phyloP scores from a whole-genome alignment of 2,329 filamentous ascomycete species.

The Parastagonospora nodorum region DNA sequence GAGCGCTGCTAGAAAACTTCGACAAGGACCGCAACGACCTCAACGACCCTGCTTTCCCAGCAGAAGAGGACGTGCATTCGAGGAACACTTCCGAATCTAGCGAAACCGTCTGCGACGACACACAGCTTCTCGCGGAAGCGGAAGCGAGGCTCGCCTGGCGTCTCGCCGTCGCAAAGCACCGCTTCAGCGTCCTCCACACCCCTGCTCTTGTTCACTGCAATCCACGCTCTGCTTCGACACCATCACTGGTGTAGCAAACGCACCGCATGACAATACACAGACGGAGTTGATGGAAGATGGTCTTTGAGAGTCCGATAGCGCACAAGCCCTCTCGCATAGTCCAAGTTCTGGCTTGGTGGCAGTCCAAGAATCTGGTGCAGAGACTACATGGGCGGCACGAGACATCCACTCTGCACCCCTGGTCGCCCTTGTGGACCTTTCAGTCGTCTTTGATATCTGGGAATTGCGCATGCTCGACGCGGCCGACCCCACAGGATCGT shows the following conservation, averaged over 20 bases:
- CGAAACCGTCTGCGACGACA: conserved; percentile 29
- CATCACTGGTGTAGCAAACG: conserved; percentile 16
- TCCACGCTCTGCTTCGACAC: conserved; percentile 24
- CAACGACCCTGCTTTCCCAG: conserved; percentile 1
- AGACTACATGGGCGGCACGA: neutral
- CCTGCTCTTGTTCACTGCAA: conserved; percentile 27
- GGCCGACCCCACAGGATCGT: conserved; percentile 32
- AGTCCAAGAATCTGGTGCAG: conserved; percentile 23
- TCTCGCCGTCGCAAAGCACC: conserved; percentile 19
- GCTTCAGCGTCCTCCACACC: conserved; percentile 14
- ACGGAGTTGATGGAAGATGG: conserved; percentile 45
- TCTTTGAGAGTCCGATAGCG: conserved; percentile 38
- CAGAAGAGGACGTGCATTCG: neutral
- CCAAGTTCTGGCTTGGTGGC: conserved; percentile 41
- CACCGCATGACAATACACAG: conserved; percentile 25
- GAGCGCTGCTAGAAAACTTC: conserved; percentile 64
- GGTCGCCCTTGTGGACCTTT: conserved; percentile 23
- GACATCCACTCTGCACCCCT: neutral
- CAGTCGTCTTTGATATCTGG: conserved; percentile 39
- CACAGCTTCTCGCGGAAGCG: conserved; percentile 41
- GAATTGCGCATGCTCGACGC: conserved; percentile 35
- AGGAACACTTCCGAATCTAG: conserved; percentile 33
- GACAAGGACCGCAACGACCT: conserved; percentile 10
- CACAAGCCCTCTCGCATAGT: conserved; percentile 45
- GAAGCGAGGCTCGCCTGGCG: conserved; percentile 35